These are phyloP conservation scores for Sporothrix dimorphospora DNA, from an alignment of 2,329 filamentous ascomycete genomes.

Conservation along the genomic window DNA sequence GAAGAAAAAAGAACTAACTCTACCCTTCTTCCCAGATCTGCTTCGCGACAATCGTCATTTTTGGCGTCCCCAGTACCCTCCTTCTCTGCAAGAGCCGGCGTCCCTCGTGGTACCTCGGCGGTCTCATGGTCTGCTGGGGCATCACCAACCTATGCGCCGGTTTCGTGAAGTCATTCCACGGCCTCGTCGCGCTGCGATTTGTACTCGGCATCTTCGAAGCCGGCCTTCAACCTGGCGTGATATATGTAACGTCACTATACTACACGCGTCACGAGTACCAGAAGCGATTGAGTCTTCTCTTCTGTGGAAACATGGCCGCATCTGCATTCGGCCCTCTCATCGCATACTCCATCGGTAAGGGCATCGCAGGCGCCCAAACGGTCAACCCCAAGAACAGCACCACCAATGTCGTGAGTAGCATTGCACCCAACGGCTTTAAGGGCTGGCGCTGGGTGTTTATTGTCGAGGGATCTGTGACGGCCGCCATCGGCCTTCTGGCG, in stretches of 20 bases:
- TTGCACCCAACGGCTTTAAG: constrained; percentile 11
- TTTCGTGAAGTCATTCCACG: not conserved
- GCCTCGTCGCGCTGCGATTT: constrained; percentile 36
- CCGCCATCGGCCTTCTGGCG: constrained; percentile 39
- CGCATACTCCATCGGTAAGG: constrained; percentile 21
- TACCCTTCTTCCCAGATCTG: constrained; percentile 58
- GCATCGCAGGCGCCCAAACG: constrained; percentile 5
- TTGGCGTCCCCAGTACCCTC: constrained; percentile 63
- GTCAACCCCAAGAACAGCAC: constrained; percentile 7
- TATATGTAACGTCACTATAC: constrained; percentile 53
- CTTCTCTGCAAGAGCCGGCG: constrained; percentile 29
- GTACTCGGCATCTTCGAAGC: constrained; percentile 48
- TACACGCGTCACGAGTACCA: constrained; percentile 55
- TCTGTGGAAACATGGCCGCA: constrained; percentile 47
- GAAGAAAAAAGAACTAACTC: constrained; percentile 50
- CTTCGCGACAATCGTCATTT: constrained; percentile 65
- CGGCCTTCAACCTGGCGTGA: constrained; percentile 46
- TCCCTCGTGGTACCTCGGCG: constrained; percentile 23
- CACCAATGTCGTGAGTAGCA: not conserved
- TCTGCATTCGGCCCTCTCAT: constrained; percentile 48
- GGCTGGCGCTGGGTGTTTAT: constrained; percentile 29
- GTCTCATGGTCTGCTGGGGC: constrained; percentile 23
- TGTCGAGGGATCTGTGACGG: constrained; percentile 48
- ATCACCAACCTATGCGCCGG: constrained; percentile 23
- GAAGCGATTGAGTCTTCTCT: constrained; percentile 49